These are phyloP conservation scores for Epichloe scottii DNA, from an alignment of 2,329 filamentous ascomycete genomes.

Conservation along the genomic window DNA sequence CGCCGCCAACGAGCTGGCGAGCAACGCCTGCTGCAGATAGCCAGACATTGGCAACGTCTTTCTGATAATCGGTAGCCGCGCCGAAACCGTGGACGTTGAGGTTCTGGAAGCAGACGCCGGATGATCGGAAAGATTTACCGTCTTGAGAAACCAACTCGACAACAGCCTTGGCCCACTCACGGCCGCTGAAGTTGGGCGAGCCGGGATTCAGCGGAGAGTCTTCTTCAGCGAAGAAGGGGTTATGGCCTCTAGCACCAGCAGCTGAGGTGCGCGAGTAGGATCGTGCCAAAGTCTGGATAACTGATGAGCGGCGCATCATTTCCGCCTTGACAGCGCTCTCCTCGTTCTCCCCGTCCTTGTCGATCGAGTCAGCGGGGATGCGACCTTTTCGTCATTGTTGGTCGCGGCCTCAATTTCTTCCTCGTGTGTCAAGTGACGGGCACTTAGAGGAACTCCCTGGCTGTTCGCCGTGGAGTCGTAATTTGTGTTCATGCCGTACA, in stretches of 20 bases:
- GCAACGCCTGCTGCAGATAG: constrained; percentile 33
- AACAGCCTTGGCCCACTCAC: constrained; percentile 48
- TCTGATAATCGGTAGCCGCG: constrained; percentile 57
- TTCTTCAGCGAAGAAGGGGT: constrained; percentile 37
- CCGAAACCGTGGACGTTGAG: constrained; percentile 58
- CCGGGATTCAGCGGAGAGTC: constrained; percentile 41
- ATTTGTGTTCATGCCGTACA: constrained; percentile 23
- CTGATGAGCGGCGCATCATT: constrained; percentile 36
- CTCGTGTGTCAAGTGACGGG: constrained; percentile 13
- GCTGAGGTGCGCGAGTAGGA: constrained; percentile 39
- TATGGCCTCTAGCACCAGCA: constrained; percentile 16
- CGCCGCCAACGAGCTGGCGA: constrained; percentile 37
- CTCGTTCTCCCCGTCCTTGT: constrained; percentile 19
- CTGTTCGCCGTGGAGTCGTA: constrained; percentile 36
- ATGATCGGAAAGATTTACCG: constrained; percentile 44
- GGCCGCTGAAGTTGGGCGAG: constrained; percentile 39
- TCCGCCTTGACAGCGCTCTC: constrained; percentile 21
- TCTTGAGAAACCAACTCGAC: constrained; percentile 38
- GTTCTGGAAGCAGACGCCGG: constrained; percentile 54
- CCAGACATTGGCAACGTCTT: constrained; percentile 51
- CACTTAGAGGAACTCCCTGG: constrained; percentile 24
- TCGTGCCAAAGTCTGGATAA: constrained; percentile 43
- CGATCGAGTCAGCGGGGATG: constrained; percentile 16
- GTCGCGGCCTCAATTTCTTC: constrained; percentile 14
- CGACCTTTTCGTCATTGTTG: constrained; percentile 15